A percentile compares a stretch with the other conserved stretches of the same genome.
phyloP scores from a whole-genome alignment of 495 filamentous ascomycete species.

The Podospora pseudoanserina region DNA sequence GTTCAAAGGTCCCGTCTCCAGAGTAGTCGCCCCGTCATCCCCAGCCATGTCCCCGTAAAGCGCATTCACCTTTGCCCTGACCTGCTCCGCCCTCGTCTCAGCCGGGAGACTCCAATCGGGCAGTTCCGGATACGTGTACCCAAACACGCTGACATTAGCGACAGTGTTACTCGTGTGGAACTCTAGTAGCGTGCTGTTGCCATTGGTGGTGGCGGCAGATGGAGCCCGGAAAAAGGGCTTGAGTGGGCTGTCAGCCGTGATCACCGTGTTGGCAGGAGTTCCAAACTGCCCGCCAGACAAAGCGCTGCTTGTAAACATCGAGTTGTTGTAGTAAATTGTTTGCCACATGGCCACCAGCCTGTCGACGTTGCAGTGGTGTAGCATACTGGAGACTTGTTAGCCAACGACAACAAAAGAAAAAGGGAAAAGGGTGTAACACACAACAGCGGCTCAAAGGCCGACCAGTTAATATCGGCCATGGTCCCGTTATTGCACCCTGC shows the following conservation, averaged over 20 bases:
- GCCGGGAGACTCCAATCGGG: conserved; percentile 24
- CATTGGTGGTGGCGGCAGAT: conserved; percentile 4
- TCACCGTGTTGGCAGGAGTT: conserved; percentile 25
- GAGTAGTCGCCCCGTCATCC: neutral
- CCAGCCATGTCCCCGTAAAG: conserved; percentile 28
- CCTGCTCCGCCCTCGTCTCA: conserved; percentile 21
- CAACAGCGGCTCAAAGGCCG: conserved; percentile 41
- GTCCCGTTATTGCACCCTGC: conserved; percentile 32
- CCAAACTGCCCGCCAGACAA: conserved; percentile 31
- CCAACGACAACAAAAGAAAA: neutral
- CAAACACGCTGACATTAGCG: conserved; percentile 31
- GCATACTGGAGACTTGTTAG: conserved; percentile 28
- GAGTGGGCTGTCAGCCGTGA: conserved; percentile 40
- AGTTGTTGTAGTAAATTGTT: conserved; percentile 31
- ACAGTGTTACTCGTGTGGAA: conserved; percentile 43
- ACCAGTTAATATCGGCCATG: conserved; percentile 30
- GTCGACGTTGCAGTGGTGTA: conserved; percentile 48
- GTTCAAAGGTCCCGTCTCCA: neutral
- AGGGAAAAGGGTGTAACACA: conserved; percentile 16
- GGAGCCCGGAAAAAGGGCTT: conserved; percentile 39
- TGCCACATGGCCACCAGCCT: conserved; percentile 46
- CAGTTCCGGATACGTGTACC: conserved; percentile 48
- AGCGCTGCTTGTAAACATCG: conserved; percentile 26
- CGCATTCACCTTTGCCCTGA: conserved; percentile 31
- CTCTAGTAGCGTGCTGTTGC: conserved; percentile 10